These are phyloP conservation scores for Phytopythium sindhum DNA, from an alignment of 352 stramenopile species.

Conservation along the genomic window DNA sequence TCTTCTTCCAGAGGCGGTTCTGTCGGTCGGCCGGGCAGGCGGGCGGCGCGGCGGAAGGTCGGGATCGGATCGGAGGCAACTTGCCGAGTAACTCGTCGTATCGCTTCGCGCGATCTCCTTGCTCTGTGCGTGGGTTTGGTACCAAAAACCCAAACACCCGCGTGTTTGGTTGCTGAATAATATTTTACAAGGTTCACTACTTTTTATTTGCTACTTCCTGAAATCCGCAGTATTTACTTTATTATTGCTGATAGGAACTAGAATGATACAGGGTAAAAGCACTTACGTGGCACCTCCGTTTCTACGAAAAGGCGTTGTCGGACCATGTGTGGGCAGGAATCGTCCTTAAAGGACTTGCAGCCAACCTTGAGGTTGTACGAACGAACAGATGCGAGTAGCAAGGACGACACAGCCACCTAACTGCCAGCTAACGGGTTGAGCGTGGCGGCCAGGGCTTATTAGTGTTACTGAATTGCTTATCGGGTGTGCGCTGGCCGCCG, in stretches of 20 bases:
- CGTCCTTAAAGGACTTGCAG: no score
- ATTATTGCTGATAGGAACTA: not conserved
- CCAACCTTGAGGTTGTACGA: no score
- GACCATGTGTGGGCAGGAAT: no score
- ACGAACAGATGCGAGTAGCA: no score
- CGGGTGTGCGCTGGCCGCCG: no score
- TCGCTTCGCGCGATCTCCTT: not conserved
- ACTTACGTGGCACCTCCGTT: not conserved
- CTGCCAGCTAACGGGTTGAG: no score
- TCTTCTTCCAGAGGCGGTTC: not conserved
- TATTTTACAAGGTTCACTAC: not conserved
- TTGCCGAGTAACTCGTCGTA: not conserved
- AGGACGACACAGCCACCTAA: no score
- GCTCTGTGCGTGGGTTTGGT: not conserved
- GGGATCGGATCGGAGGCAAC: not conserved
- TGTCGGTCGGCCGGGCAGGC: not conserved
- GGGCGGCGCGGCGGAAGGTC: no score
- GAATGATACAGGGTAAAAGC: not conserved
- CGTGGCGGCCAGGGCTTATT: no score
- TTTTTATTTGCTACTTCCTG: not conserved
- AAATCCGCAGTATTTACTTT: not conserved
- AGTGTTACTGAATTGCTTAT: no score
- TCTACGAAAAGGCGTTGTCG: not conserved
- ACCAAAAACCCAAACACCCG: constrained; percentile 1
- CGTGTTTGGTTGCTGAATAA: not conserved